Evolutionary conservation across 495 filamentous ascomycete species (phyloP).

Genomic region (Aspergillus sparsus): DNA sequence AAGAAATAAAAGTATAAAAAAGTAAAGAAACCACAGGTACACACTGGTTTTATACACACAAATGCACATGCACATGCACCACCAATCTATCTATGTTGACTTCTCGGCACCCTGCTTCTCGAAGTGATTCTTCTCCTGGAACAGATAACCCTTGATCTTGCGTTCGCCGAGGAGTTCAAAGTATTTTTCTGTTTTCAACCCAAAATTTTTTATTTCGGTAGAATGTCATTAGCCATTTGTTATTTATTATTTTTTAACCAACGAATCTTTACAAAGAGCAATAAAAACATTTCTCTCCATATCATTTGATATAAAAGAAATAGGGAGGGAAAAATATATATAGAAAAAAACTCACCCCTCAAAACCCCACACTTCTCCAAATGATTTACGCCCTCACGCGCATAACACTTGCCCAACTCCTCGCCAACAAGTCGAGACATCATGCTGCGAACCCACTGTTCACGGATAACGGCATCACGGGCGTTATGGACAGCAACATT

Average conservation of each 20-base stretch:
- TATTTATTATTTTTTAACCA: slow-evolving; percentile 3
- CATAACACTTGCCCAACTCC: slow-evolving; percentile 95
- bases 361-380: slow-evolving; percentile 92
- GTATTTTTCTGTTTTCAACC: slow-evolving; percentile 72
- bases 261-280: not conserved
- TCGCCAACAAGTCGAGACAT: slow-evolving; percentile 92
- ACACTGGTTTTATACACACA: not conserved
- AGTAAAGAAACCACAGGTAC: not conserved
- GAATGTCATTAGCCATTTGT: not conserved
- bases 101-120: slow-evolving; percentile 21
- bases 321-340: slow-evolving; percentile 9
- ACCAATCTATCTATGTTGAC: slow-evolving; percentile 9
- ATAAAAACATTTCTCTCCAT: not conserved
- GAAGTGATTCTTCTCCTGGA: slow-evolving; percentile 88
- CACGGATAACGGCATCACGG: slow-evolving; percentile 89
- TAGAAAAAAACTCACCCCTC: slow-evolving; percentile 63
- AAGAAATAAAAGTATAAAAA: slow-evolving; percentile 24
- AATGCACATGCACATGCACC: not conserved
- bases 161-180: slow-evolving; percentile 82
- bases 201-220: not conserved
- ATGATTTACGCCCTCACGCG: slow-evolving; percentile 92
- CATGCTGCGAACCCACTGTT: slow-evolving; percentile 98
- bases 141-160: slow-evolving; percentile 85
- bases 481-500: slow-evolving; percentile 85
- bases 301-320: not conserved